These are phyloP conservation scores for Neurospora cerealis DNA, from an alignment of 495 filamentous ascomycete species.

Conservation along the genomic window DNA sequence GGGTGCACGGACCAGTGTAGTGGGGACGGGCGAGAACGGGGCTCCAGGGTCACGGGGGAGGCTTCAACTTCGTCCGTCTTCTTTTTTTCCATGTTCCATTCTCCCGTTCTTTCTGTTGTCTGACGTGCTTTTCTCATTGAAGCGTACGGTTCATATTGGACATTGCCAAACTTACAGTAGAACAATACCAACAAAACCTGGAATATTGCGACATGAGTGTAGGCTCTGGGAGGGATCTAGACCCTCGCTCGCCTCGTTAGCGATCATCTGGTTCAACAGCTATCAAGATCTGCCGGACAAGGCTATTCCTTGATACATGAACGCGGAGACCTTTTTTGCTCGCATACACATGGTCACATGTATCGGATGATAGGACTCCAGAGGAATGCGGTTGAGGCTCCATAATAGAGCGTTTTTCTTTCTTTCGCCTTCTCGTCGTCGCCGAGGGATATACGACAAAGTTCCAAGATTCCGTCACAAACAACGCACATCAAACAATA, in stretches of 20 bases:
- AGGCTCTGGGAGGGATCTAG: background rate
- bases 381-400: background rate
- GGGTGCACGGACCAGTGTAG: background rate
- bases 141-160: background rate
- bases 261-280: background rate
- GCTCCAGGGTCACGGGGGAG: background rate
- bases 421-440: background rate
- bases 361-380: background rate
- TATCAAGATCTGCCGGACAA: background rate
- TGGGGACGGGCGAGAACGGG: background rate
- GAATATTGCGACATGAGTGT: background rate
- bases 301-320: background rate
- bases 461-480: background rate
- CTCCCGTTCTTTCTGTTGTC: background rate
- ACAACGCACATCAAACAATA: background rate
- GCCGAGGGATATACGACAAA: background rate
- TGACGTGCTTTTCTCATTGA: background rate
- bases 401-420: background rate
- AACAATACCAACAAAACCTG: background rate
- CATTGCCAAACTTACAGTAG: background rate
- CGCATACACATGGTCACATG: background rate
- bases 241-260: background rate
- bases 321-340: background rate
- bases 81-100: background rate
- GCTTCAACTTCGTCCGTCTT: background rate